A percentile compares a stretch with the other conserved stretches of the same genome.
Conservation (phyloP, 106 monocot species). For the Allium fistulosum region DNA sequence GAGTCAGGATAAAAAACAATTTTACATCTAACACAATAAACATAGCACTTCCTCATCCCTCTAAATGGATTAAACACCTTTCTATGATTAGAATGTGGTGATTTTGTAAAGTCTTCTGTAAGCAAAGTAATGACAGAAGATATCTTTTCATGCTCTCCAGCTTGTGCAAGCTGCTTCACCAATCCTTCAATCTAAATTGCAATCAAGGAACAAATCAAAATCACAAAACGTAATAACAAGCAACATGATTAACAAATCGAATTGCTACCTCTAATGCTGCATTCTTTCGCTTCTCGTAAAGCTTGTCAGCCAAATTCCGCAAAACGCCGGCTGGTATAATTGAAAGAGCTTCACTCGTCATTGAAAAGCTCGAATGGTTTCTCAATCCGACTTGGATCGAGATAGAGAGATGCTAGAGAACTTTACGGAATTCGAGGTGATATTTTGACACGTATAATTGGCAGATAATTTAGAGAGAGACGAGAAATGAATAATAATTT, state of each 20-base stretch:
- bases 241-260: background rate
- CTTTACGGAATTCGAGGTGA: no score
- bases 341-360: slow-evolving; percentile 45
- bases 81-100: slow-evolving; percentile 35
- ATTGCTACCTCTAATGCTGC: slow-evolving; percentile 76
- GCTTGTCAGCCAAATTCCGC: slow-evolving; percentile 88
- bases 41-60: no score
- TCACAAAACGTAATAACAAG: background rate
- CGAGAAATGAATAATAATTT: no score
- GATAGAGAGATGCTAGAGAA: background rate
- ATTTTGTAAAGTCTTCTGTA: slow-evolving; percentile 17
- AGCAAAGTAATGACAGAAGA: slow-evolving; percentile 16
- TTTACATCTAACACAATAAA: background rate
- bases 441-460: no score
- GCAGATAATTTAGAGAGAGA: no score
- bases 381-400: slow-evolving; percentile 6
- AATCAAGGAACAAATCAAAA: slow-evolving; percentile 4
- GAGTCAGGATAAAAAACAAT: background rate
- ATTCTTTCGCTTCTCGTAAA: slow-evolving; percentile 99
- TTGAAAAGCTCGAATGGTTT: background rate
- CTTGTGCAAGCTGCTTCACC: slow-evolving; percentile 19
- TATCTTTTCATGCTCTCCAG: slow-evolving; percentile 27
- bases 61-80: slow-evolving; percentile 35
- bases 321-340: slow-evolving; percentile 60
- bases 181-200: slow-evolving; percentile 17